phyloP scores from a whole-genome alignment of 2,329 filamentous ascomycete species.

The Hypoxylon sp. region DNA sequence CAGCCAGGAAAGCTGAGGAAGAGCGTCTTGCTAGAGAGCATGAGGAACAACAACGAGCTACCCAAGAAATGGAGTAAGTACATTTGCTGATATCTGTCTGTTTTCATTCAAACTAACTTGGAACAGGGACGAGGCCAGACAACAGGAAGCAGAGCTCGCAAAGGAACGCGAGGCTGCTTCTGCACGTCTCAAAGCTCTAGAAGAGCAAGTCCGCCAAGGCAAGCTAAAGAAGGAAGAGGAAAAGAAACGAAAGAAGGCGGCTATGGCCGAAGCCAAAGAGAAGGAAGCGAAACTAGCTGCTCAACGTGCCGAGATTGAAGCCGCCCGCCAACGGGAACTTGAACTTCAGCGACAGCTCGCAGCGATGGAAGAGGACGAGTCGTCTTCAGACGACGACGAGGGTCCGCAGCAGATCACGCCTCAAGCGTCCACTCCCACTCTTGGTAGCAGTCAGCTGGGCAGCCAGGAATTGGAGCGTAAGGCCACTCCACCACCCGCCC shows the following conservation, averaged over 20 bases:
- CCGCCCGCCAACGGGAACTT: slow-evolving; percentile 87
- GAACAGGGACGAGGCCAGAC: slow-evolving; percentile 76
- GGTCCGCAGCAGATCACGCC: slow-evolving; percentile 77
- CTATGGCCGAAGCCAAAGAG: slow-evolving; percentile 86
- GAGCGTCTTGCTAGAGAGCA: slow-evolving; percentile 78
- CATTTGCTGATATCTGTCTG: background rate
- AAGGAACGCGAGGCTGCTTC: slow-evolving; percentile 84
- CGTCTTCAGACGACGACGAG: slow-evolving; percentile 85
- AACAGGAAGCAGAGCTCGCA: slow-evolving; percentile 83
- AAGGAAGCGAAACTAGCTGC: slow-evolving; percentile 87
- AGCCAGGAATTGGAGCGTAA: slow-evolving; percentile 69
- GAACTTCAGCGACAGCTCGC: slow-evolving; percentile 91
- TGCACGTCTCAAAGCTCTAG: slow-evolving; percentile 86
- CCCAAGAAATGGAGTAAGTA: slow-evolving; percentile 85
- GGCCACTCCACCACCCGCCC: slow-evolving; percentile 64
- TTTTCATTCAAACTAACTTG: slow-evolving; percentile 33
- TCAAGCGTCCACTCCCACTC: slow-evolving; percentile 70
- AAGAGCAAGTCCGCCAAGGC: slow-evolving; percentile 92
- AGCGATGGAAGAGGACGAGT: slow-evolving; percentile 78
- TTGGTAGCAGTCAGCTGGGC: slow-evolving; percentile 64
- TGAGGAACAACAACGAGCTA: slow-evolving; percentile 79
- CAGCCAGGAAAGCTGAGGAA: slow-evolving; percentile 67
- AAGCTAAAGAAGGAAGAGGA: slow-evolving; percentile 98
- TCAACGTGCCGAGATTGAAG: slow-evolving; percentile 91
- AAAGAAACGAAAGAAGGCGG: slow-evolving; percentile 91